Conservation (phyloP, 2,329 filamentous ascomycete species). For the Westerdykella ornata region DNA sequence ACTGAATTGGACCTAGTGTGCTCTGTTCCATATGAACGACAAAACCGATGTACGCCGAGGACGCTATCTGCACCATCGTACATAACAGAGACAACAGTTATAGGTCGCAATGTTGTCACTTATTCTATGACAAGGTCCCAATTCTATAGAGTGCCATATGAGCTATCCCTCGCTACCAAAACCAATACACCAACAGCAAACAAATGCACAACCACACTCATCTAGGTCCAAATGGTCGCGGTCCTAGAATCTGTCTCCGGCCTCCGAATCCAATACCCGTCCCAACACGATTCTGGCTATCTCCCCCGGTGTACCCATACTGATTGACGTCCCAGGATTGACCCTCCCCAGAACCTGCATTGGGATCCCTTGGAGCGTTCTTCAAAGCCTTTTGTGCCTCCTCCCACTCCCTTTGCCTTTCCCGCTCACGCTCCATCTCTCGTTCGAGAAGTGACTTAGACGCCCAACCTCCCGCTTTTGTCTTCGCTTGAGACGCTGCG, state of each 20-base stretch:
- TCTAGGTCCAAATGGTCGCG: conserved; percentile 51
- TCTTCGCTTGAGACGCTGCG: conserved; percentile 52
- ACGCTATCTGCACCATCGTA: no score
- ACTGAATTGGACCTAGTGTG: no score
- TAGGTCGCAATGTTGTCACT: no score
- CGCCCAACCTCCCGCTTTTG: conserved; percentile 57
- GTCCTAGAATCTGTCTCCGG: conserved; percentile 72
- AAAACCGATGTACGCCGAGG: no score
- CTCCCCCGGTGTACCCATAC: conserved; percentile 70
- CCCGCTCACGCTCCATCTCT: conserved; percentile 73
- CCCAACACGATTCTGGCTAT: conserved; percentile 62
- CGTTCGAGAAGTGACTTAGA: conserved; percentile 67
- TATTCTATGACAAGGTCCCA: no score
- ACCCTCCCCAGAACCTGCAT: conserved; percentile 61
- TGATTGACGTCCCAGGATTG: conserved; percentile 70
- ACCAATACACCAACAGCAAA: background rate
- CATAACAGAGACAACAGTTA: no score
- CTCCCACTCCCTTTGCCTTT: conserved; percentile 75
- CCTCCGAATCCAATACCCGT: conserved; percentile 58
- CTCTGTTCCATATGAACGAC: no score
- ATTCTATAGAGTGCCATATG: no score
- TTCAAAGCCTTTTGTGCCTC: conserved; percentile 61
- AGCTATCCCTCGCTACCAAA: no score
- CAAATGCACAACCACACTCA: background rate
- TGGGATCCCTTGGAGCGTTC: conserved; percentile 47